phyloP scores from a whole-genome alignment of 176 grass and related monocot genomes.

The Tillandsia leiboldiana region DNA sequence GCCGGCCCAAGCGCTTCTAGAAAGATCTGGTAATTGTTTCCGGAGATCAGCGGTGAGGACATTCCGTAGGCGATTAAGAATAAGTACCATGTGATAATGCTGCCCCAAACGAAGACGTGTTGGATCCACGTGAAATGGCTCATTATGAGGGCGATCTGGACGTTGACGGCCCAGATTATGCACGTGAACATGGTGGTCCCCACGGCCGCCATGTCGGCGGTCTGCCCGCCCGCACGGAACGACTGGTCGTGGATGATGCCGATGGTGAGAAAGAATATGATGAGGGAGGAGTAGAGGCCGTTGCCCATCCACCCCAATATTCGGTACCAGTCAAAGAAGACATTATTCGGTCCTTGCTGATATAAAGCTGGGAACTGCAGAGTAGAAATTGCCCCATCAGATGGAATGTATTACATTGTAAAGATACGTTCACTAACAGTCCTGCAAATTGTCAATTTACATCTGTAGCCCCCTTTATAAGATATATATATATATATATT shows the following conservation, averaged over 20 bases:
- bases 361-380: constrained; percentile 92
- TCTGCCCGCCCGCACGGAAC: constrained; percentile 70
- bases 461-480: neutral
- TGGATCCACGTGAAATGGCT: constrained; percentile 99
- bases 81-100: constrained; percentile 81
- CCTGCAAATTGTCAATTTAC: neutral
- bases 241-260: constrained; percentile 65
- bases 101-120: constrained; percentile 89
- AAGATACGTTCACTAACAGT: neutral
- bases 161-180: constrained; percentile 96
- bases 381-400: constrained; percentile 15
- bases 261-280: constrained; percentile 82
- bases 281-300: constrained; percentile 90
- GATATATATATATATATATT: no score
- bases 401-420: neutral
- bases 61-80: constrained; percentile 80
- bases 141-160: constrained; percentile 95
- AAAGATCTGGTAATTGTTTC: constrained; percentile 58
- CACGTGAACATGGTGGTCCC: constrained; percentile 97
- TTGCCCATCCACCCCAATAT: constrained; percentile 97
- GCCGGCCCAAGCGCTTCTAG: constrained; percentile 76
- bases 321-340: constrained; percentile 98
- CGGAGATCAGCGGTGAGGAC: constrained; percentile 34
- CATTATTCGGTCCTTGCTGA: constrained; percentile 92
- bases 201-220: constrained; percentile 79